phyloP scores from a whole-genome alignment of 768 basidiomycete genomes.

The Leccinum boreale region DNA sequence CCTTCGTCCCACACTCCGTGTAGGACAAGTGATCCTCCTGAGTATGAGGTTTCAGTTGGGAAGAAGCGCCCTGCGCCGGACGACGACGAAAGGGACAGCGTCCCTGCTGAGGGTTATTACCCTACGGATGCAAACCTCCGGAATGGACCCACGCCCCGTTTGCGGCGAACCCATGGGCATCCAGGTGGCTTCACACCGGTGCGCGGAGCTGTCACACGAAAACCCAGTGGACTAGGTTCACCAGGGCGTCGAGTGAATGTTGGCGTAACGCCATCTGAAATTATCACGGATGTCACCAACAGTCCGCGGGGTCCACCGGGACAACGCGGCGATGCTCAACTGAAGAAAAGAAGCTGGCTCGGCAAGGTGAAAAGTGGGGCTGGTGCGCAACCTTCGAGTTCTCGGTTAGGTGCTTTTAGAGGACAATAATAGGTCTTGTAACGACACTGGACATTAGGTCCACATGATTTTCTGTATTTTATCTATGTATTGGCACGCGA shows the following conservation, averaged over 20 bases:
- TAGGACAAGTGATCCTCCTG: constrained; percentile 28
- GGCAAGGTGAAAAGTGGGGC: constrained; percentile 59
- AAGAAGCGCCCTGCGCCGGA: constrained; percentile 77
- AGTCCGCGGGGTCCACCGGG: constrained; percentile 43
- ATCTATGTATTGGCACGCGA: constrained; percentile 3
- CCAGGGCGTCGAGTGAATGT: constrained; percentile 47
- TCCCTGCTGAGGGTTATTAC: constrained; percentile 67
- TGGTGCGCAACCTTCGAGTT: constrained; percentile 15
- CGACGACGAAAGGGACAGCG: constrained; percentile 61
- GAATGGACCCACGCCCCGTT: constrained; percentile 53
- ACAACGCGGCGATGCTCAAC: constrained; percentile 19
- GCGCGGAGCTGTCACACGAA: constrained; percentile 46
- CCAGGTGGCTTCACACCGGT: constrained; percentile 74
- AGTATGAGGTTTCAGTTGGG: constrained; percentile 41
- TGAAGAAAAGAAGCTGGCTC: constrained; percentile 64
- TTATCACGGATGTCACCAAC: constrained; percentile 64
- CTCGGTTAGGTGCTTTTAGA: constrained; percentile 21
- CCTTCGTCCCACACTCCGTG: constrained; percentile 49
- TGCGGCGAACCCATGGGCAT: constrained; percentile 53
- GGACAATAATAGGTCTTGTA: constrained; percentile 23
- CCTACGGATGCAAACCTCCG: constrained; percentile 34
- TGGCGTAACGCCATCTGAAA: constrained; percentile 32
- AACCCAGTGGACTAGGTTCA: constrained; percentile 34
- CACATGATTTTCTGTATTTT: constrained; percentile 16
- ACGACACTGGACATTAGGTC: constrained; percentile 7